Conservation (phyloP, 75 land plant genomes). For the Cryptomeria japonica region DNA sequence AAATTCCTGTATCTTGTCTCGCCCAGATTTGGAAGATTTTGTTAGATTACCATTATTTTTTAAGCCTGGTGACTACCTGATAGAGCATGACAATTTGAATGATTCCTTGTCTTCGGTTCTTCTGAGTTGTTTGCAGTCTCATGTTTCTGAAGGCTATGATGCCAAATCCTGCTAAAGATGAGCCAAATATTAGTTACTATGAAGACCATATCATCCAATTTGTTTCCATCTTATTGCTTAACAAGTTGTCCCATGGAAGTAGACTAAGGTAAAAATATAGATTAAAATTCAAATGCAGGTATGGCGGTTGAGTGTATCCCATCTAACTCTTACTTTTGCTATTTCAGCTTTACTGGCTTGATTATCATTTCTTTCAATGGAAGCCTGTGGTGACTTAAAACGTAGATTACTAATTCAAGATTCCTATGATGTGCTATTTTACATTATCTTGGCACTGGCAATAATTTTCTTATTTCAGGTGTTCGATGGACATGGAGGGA, state of each 20-base stretch:
- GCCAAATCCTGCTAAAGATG: neutral
- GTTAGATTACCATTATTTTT: neutral
- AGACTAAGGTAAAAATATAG: neutral
- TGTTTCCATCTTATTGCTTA: neutral
- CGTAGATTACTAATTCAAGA: no score
- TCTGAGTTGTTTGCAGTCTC: neutral
- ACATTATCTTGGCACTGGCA: neutral
- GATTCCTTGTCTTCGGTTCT: neutral
- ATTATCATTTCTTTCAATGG: neutral
- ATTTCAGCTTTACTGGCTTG: neutral
- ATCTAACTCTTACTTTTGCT: neutral
- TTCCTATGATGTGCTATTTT: neutral
- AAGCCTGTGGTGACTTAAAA: neutral
- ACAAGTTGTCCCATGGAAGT: neutral
- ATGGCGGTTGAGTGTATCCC: neutral
- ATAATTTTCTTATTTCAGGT: conserved; percentile 37
- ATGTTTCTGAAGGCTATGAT: neutral
- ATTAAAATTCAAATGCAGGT: neutral
- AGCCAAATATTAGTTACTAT: neutral
- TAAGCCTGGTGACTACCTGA: neutral
- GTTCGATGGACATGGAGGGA: conserved; percentile 85
- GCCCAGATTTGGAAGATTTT: neutral
- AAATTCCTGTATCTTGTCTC: neutral
- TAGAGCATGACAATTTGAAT: neutral
- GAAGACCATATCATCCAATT: neutral